A percentile compares a stretch with the other conserved stretches of the same genome.
Evolutionary conservation across 371 early-diverging fungal genomes (phyloP).

Genomic region (Mucor plumbeus): DNA sequence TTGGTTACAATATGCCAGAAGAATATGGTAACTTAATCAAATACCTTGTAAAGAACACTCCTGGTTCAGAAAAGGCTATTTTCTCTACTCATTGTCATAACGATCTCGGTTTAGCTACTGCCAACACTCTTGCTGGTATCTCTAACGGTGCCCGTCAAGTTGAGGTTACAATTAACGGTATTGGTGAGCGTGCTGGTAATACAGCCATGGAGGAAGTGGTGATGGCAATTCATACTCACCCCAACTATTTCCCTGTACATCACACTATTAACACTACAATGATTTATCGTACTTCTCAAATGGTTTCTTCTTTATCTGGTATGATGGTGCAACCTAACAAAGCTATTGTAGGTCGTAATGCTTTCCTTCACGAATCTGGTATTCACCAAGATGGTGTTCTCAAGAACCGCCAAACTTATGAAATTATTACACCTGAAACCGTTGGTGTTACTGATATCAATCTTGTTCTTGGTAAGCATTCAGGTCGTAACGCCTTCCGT

Average conservation of each 20-base stretch:
- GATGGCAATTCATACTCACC: conserved; percentile 93
- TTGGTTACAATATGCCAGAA: conserved; percentile 92
- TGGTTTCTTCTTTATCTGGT: conserved; percentile 89
- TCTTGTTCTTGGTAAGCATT: conserved; percentile 94
- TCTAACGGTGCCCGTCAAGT: conserved; percentile 93
- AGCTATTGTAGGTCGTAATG: conserved; percentile 96
- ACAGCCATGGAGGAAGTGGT: conserved; percentile 95
- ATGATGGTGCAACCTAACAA: conserved; percentile 96
- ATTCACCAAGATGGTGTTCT: conserved; percentile 98
- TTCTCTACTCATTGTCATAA: conserved; percentile 98
- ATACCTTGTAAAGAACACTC: conserved; percentile 79
- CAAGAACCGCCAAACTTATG: conserved; percentile 93
- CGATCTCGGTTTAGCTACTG: conserved; percentile 96
- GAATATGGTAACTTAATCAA: conserved; percentile 88
- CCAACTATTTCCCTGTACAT: conserved; percentile 80
- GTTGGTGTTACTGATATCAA: conserved; percentile 87
- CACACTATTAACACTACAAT: conserved; percentile 89
- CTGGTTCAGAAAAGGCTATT: conserved; percentile 74
- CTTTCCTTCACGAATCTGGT: conserved; percentile 97
- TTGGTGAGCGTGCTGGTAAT: conserved; percentile 98
- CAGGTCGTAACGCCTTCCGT: conserved; percentile 93
- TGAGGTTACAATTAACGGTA: conserved; percentile 97
- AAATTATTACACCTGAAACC: conserved; percentile 92
- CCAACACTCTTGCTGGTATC: conserved; percentile 93
- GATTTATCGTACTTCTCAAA: conserved; percentile 85